phyloP scores from a whole-genome alignment of 345 rosid species.

The Gossypium ekmanianum region DNA sequence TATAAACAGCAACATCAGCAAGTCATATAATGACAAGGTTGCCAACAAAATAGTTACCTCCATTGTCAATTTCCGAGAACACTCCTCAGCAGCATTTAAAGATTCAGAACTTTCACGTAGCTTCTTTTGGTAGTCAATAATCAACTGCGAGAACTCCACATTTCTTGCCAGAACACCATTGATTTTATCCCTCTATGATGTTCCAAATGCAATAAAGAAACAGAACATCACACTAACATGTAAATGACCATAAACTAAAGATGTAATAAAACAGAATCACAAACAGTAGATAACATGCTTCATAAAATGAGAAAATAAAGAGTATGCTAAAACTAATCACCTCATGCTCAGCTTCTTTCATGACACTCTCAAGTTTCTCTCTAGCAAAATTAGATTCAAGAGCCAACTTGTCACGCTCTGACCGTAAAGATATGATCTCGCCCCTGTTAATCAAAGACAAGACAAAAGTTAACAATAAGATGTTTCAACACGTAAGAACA shows the following conservation, averaged over 20 bases:
- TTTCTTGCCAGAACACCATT: conserved; percentile 67
- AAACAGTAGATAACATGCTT: not conserved
- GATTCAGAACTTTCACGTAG: conserved; percentile 76
- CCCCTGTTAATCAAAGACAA: conserved; percentile 40
- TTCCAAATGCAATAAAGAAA: conserved; percentile 20
- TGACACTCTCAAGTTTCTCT: conserved; percentile 65
- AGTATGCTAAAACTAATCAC: conserved; percentile 27
- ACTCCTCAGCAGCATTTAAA: conserved; percentile 69
- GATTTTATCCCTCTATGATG: conserved; percentile 60
- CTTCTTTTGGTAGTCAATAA: conserved; percentile 74
- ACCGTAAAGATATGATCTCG: conserved; percentile 55
- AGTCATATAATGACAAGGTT: conserved; percentile 1
- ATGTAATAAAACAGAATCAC: not conserved
- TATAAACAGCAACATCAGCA: conserved; percentile 16
- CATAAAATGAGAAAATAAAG: not conserved
- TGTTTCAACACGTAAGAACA: not conserved
- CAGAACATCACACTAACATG: conserved; percentile 11
- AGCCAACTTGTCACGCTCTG: conserved; percentile 78
- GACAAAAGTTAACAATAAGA: not conserved
- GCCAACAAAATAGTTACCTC: conserved; percentile 48
- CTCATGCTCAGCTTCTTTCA: conserved; percentile 80
- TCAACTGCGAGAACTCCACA: conserved; percentile 80
- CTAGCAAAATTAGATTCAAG: conserved; percentile 67
- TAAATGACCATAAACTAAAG: not conserved
- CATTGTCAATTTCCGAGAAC: conserved; percentile 66